Evolutionary conservation across 1,139 yeast genomes (phyloP).

Genomic region (Meyerozyma guilliermondii): DNA sequence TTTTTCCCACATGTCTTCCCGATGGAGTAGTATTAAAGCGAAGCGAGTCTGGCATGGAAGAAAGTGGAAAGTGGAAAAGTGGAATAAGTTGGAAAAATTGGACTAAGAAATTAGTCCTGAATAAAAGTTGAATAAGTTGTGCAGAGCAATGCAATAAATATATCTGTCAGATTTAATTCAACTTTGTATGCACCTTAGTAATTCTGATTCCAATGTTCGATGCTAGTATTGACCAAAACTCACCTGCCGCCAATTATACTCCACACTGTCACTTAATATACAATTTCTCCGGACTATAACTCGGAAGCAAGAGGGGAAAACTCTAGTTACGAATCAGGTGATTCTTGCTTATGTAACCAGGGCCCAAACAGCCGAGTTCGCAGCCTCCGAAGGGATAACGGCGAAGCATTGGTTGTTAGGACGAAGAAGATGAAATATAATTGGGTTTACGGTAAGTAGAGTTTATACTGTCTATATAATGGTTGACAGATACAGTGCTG

Average conservation of each 20-base stretch:
- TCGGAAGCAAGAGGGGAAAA: slow-evolving; percentile 2
- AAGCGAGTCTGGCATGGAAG: slow-evolving; percentile 29
- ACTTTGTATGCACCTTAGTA: too few species aligned
- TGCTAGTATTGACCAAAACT: too few species aligned
- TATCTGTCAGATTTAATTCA: too few species aligned
- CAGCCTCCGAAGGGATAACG: too few species aligned
- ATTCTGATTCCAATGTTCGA: too few species aligned
- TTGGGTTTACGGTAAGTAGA: too few species aligned
- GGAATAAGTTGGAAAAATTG: background rate
- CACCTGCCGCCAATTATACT: background rate
- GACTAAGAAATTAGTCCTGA: too few species aligned
- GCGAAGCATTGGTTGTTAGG: too few species aligned
- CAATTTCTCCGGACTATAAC: slow-evolving; percentile 2
- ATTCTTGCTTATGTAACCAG: background rate
- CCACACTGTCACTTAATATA: background rate
- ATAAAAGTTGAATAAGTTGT: background rate
- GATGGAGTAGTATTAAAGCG: slow-evolving; percentile 44
- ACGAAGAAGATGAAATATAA: too few species aligned
- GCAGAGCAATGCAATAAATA: too few species aligned
- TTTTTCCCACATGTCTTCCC: slow-evolving; percentile 54
- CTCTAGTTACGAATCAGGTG: slow-evolving; percentile 3
- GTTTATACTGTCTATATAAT: too few species aligned
- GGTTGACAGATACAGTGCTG: too few species aligned
- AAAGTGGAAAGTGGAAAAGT: background rate
- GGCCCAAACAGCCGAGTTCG: background rate